Base-by-base conservation (phyloP, 78 protist species). In the Monosiga brevicollis region DNA sequence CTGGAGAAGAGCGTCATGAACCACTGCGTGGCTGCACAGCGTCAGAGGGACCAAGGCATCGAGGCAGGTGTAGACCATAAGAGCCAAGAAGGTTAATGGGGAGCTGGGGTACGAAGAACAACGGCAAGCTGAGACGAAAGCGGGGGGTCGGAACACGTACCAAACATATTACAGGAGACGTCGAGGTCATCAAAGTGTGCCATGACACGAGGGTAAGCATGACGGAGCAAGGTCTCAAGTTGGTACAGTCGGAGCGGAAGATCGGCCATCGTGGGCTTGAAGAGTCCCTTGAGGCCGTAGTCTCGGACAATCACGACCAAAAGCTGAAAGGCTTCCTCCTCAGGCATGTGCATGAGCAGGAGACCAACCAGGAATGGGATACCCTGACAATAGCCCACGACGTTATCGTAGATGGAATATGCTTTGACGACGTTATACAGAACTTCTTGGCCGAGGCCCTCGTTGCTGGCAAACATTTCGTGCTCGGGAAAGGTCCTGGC, bases 311-410 rank as follows among this genome's bases (percentile, higher is more conserved):
- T 0, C 39, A 10, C 9, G 55, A 72, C 81, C 1, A 92, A 41
- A 25, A 40, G 1, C 76, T 80, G 83, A 70, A 92, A 92, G 40
- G 92, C 87, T 32, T 78, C 49, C 71, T 90, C 91, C 81, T 92
- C 95, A 54, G 76, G 74, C 88, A 91, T 73, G 34, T 76, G 25
- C 55, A 87, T 37, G 40, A 92, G 82, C 40, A 92, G 85, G 49
- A 78, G 1, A 11, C 81, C 93, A 15, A 29, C 92, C 3, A 92
- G 24, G 39, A 85, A 90, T 49, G 84, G 62, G 86, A 92, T 74
- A 36, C 87, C 76, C 83, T 92, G 95, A 85, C 94, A 91, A 82
- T 92, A 92, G 41, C 92, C 90, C 10, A 92, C 86, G 41, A 29
- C 73, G n/a, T 73, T 55, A 43, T 79, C 83, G 76, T 42, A 25